phyloP scores from a whole-genome alignment of 202 grass and related monocot genomes.

The Tripidium arundinaceum region DNA sequence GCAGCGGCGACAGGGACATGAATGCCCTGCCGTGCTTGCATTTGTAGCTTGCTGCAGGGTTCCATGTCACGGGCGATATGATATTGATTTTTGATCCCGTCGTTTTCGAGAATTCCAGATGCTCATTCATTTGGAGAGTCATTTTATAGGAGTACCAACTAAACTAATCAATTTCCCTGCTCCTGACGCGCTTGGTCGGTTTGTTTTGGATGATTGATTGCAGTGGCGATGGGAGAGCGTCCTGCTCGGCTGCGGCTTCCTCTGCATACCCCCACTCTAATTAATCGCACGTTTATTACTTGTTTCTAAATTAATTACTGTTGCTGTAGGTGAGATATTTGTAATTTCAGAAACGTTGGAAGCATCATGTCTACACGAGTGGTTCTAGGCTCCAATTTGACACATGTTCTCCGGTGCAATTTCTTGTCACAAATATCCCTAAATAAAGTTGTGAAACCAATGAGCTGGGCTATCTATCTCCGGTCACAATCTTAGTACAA shows the following conservation, averaged over 20 bases:
- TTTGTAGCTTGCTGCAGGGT: neutral
- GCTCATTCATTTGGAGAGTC: too few relatives aligned
- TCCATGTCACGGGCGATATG: neutral
- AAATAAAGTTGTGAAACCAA: neutral
- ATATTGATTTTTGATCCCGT: neutral
- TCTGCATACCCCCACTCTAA: too few relatives aligned
- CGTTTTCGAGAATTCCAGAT: neutral
- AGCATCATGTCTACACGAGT: too few relatives aligned
- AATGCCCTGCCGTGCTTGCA: neutral
- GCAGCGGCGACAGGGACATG: slow-evolving; percentile 8
- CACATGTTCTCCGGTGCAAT: neutral
- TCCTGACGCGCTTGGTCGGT: neutral
- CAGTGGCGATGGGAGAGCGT: slow-evolving; percentile 93
- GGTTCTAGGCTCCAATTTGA: too few relatives aligned
- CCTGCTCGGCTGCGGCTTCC: slow-evolving; percentile 69
- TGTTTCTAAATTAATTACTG: neutral
- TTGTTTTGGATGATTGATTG: slow-evolving; percentile 14
- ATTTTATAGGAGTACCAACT: too few relatives aligned
- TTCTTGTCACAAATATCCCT: neutral
- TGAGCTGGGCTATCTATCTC: neutral
- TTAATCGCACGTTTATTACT: neutral
- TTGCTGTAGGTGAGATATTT: neutral
- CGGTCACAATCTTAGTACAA: slow-evolving; percentile 25
- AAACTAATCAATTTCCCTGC: neutral
- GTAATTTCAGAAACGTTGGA: neutral